Percentiles rank a stretch among this genome's conserved stretches.
Evolutionary conservation across 139 green algal species (phyloP).

Genomic region (Micractinium sp.): DNA sequence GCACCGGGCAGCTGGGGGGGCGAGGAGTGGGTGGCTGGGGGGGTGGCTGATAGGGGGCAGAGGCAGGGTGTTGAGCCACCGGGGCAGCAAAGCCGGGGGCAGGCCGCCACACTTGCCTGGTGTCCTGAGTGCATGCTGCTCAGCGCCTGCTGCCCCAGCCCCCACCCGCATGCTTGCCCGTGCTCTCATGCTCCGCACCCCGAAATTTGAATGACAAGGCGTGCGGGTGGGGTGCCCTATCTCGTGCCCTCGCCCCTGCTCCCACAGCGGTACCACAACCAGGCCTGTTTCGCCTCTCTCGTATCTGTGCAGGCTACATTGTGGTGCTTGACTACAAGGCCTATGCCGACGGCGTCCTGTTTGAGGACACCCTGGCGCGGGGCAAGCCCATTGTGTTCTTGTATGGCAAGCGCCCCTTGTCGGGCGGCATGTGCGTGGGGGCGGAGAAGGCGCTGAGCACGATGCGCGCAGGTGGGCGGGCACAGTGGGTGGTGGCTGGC

Average conservation of each 20-base stretch:
- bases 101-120: too few species aligned
- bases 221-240: too few species aligned
- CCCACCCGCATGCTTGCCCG: too few species aligned
- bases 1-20: background rate
- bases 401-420: slow-evolving; percentile 75
- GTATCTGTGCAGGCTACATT: slow-evolving; percentile 60
- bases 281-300: background rate
- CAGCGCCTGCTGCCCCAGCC: too few species aligned
- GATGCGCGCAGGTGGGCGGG: slow-evolving; percentile 70
- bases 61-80: background rate
- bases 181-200: too few species aligned
- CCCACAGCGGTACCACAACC: too few species aligned
- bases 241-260: too few species aligned
- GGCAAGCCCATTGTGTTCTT: slow-evolving; percentile 87
- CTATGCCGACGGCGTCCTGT: slow-evolving; percentile 51
- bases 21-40: background rate
- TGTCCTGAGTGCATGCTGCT: too few species aligned
- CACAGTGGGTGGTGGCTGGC: background rate
- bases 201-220: too few species aligned
- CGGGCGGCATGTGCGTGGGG: slow-evolving; percentile 73
- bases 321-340: slow-evolving; percentile 69
- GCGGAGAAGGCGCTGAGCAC: slow-evolving; percentile 75
- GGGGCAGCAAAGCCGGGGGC: too few species aligned
- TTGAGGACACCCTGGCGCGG: slow-evolving; percentile 76
- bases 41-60: too few species aligned